Evolutionary conservation across 1,284 basidiomycete species (phyloP).

Genomic region (Trichosporon sp.): DNA sequence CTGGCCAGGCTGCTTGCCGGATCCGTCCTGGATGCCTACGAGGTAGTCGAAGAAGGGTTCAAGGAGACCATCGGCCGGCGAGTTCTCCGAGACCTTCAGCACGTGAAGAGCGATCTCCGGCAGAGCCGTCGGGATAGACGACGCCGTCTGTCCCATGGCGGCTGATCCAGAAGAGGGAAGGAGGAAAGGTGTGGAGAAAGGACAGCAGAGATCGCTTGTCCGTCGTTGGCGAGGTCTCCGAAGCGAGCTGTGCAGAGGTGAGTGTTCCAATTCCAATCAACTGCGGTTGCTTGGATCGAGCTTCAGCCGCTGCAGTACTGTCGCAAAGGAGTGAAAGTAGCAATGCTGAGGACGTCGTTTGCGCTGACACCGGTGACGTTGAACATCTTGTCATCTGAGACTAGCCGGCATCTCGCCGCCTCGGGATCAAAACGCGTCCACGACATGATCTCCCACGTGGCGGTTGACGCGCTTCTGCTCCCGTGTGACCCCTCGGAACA

Average conservation of each 20-base stretch:
- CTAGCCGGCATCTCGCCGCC: background rate
- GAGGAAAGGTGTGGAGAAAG: background rate
- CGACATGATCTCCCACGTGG: constrained; percentile 2
- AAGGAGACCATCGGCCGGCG: constrained; percentile 81
- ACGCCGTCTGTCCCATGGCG: constrained; percentile 52
- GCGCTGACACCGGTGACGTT: background rate
- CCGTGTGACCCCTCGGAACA: background rate
- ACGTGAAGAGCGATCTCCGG: constrained; percentile 72
- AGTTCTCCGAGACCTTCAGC: constrained; percentile 80
- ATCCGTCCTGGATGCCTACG: constrained; percentile 74
- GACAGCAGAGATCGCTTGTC: background rate
- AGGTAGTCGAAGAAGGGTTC: constrained; percentile 98
- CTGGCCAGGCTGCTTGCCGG: constrained; percentile 15
- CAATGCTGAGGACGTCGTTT: background rate
- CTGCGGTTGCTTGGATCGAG: background rate
- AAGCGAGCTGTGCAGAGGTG: background rate
- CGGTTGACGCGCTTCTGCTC: background rate
- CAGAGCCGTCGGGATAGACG: constrained; percentile 45
- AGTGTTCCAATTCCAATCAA: background rate
- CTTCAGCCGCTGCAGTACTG: background rate
- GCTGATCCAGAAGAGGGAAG: background rate
- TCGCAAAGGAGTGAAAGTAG: background rate
- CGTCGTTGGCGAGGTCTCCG: background rate
- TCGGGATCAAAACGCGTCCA: background rate
- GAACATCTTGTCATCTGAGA: background rate